Evolutionary conservation across 495 filamentous ascomycete species (phyloP), one percentile per base, ranked within the genome.

Genomic region (Aspergillus ellipticus): DNA sequence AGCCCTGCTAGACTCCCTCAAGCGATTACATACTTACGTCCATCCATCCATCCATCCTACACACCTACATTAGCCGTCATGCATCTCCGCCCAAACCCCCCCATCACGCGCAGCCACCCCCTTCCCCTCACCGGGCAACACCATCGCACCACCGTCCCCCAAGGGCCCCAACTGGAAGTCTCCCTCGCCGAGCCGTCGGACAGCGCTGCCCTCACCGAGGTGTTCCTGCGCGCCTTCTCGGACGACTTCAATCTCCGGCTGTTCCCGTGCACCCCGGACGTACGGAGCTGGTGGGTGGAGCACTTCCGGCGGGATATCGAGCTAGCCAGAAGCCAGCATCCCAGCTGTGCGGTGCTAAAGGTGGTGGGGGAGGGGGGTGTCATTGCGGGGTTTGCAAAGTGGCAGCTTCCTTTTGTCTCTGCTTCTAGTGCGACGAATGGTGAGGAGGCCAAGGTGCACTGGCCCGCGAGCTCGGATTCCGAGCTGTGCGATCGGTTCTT

Each of bases 401-500:
- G 58, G 58, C 37, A 26, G 9, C 24, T 60, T 6, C 24, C 42
- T 19, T 10, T 39, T n/a, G 24, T 28, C 24, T 28, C 24, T 28
- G 24, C 24, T 3, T 28, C 24, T 28, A 7, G 24, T 24, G 17
- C 13, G 11, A 17, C 33, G 0, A 17, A 20, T 0, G 45, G 7
- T 24, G 37, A 29, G 1, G 10, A 37, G 13, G 19, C 15, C 1
- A 22, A 50, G 9, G 15, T 37, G 3, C 0, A 26, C 15, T 60
- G 58, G 58, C 58, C 58, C 10, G 1, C 15, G 2, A 45, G 58
- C 28, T 47, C 49, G 7, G 58, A 60, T 15, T 17, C 37, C 4
- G 53, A 49, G 26, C 37, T 60, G 0, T 60, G 58, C 37, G 49
- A 52, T 6, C 6, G 15, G 0, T 60, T 56, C 41, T 60, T 60